Base-by-base conservation (phyloP, 1,284 basidiomycete species). In the Cryptococcus hybrid region DNA sequence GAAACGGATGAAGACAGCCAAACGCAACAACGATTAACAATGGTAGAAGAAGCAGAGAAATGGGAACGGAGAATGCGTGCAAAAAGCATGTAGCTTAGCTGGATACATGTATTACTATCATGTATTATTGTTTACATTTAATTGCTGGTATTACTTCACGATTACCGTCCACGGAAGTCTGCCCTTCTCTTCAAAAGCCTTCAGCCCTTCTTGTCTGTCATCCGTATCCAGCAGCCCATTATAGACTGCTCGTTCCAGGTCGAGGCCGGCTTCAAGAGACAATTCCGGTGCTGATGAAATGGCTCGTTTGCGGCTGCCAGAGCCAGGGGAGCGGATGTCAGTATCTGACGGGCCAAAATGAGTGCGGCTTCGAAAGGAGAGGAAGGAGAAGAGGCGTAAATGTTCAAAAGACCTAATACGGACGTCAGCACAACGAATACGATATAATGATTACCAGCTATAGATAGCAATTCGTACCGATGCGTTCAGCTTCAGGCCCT, bases 161-260 rank as follows among this genome's bases (percentile, higher is more conserved):
- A 12, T 34, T 30, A 61, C 12, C 42, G 50, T 37, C 93, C 92
- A 67, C 82, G 85, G 78, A 95, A 96, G 30, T 86, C 78, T 1
- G 93, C 91, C 37, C 80, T 79, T 49, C 93, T 82, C 78, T 96
- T 97, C 87, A 79, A 97, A 97, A 3, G 93, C 93, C 58, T 85
- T 80, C 37, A 97, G 80, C 9, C 92, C 94, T 77, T 97, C 93
- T 5, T 84, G 69, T 11, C 93, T 84, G 73, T 97, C 93, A 64
- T 86, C 82, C 12, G 83, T 88, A 44, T 82, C 82, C 12, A 97
- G 78, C n/a, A 97, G 82, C 1, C 85, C 83, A 66, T 95, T 88
- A 66, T 97, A 97, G 30, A 89, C 86, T 8, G 86, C 85, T 38
- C 89, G 82, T 76, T 97, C 93, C 65, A 94, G 90, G 74, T 93